Conservation (phyloP, 441 rosid genomes). For the Croton laevigatus region DNA sequence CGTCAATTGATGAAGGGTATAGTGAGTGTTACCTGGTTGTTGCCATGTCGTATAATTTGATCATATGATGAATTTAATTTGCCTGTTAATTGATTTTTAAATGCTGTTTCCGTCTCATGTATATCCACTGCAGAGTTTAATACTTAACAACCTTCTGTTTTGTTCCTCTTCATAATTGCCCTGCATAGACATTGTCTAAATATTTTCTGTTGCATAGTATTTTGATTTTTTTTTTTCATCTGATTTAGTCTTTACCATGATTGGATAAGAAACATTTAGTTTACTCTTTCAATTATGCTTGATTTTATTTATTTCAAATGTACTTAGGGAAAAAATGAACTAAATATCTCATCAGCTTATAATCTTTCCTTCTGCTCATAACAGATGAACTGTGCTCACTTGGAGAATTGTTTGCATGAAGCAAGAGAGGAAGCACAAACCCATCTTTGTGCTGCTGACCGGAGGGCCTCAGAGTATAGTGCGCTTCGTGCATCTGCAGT, state of each 20-base stretch:
- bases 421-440: conserved; percentile 99
- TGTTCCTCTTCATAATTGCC: no score
- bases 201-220: no score
- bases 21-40: no score
- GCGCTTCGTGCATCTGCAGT: conserved; percentile 87
- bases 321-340: not conserved
- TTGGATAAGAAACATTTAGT: not conserved
- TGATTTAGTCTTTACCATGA: not conserved
- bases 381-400: conserved; percentile 98
- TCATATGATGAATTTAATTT: not conserved
- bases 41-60: no score
- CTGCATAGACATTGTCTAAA: no score
- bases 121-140: not conserved
- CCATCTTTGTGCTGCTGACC: conserved; percentile 90
- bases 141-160: not conserved
- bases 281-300: not conserved
- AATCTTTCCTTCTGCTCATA: not conserved
- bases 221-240: not conserved
- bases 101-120: not conserved
- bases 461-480: conserved; percentile 84
- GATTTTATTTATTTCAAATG: not conserved
- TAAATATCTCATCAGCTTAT: not conserved
- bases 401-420: conserved; percentile 97
- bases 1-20: no score
- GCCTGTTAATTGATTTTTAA: not conserved